Conservation (phyloP, 1,284 basidiomycete species). For the Marasmius tenuissimus region DNA sequence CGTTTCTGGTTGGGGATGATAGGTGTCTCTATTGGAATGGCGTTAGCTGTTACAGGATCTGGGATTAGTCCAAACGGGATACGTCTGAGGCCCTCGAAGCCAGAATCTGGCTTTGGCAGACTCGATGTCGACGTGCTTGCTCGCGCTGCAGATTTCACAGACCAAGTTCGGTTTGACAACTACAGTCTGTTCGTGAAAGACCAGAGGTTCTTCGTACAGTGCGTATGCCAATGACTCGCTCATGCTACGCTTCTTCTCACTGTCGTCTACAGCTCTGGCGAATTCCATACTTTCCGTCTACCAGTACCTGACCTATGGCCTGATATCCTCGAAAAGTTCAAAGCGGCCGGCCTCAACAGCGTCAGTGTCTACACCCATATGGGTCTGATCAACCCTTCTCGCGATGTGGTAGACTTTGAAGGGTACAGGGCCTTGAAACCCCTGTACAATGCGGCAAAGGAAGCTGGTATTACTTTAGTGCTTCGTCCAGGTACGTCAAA, state of each 20-base stretch:
- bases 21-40: too few species aligned
- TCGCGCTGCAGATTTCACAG: constrained; percentile 13
- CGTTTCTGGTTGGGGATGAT: too few species aligned
- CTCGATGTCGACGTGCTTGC: neutral
- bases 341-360: constrained; percentile 79
- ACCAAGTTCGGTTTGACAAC: constrained; percentile 57
- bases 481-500: constrained; percentile 53
- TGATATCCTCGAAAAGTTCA: constrained; percentile 80
- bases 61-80: too few species aligned
- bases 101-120: neutral
- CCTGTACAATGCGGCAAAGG: constrained; percentile 62
- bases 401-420: constrained; percentile 71
- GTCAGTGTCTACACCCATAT: constrained; percentile 75
- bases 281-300: constrained; percentile 83
- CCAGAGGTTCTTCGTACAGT: constrained; percentile 56
- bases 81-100: too few species aligned
- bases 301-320: constrained; percentile 80
- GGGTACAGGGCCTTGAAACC: constrained; percentile 71
- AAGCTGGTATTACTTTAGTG: constrained; percentile 64
- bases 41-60: too few species aligned
- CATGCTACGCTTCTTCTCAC: neutral
- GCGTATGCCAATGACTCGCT: neutral
- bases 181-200: constrained; percentile 55
- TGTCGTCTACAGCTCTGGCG: constrained; percentile 48
- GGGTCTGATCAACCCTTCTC: constrained; percentile 74